Evolutionary conservation across 2,329 filamentous ascomycete genomes (phyloP), one percentile per base, ranked within the genome.

Genomic region (Fusarium equiseti): DNA sequence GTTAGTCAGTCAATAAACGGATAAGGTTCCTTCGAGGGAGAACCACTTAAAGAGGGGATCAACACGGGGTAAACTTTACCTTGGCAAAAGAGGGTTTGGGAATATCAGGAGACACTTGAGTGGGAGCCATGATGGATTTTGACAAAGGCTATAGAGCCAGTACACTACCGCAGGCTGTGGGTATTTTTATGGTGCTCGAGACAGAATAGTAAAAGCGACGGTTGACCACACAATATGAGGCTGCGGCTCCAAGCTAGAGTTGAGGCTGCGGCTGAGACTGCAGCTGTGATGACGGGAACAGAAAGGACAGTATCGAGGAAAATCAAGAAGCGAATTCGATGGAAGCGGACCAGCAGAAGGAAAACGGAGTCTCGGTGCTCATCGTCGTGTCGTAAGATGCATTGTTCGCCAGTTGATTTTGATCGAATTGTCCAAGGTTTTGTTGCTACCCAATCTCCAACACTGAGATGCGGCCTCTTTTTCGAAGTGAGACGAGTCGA

Each of bases 81-180:
- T 92, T 94, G 81, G 92, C 92, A 84, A 94, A 94, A 45, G 91
- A 93, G 74, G 90, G 87, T 80, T 88, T 89, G 56, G 82, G 82
- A 59, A 82, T 71, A 71, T 86, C 85, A 68, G 83, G 76, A 73
- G 83, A 79, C 73, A 84, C 79, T 75, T 83, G 81, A 59, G 83
- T 78, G 49, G 84, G 81, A 67, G 85, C 82, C 85, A 88, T 88
- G 70, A 70, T 75, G 63, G 59, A 68, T 67, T 57, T 59, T 40
- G 57, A 69, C 57, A 49, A 49, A 60, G 66, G 73, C 68, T 71
- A 60, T 24, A 54, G 57, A 73, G 71, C 73, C 73, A 73, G 70
- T 59, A 68, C 46, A 48, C 58, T 52, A 66, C 61, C 52, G 68
- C 60, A 68, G 72, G 70, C 48, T 69, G 67, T 58, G 65, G 55